These are phyloP conservation scores for Myotisia sp. DNA, from an alignment of 2,329 filamentous ascomycete genomes.

Conservation along the genomic window DNA sequence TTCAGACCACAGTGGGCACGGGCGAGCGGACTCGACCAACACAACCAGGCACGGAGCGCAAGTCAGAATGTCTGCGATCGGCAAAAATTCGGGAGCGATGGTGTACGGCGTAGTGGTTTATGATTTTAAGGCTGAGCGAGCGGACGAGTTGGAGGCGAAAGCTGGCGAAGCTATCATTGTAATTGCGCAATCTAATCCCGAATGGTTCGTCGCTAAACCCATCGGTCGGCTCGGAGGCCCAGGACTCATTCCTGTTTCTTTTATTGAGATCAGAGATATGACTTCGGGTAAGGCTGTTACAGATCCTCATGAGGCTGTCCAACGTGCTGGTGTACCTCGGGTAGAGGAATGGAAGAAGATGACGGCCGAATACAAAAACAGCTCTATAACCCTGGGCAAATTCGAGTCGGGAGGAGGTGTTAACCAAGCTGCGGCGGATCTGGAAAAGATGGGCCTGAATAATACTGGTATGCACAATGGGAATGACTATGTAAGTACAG, in stretches of 20 bases:
- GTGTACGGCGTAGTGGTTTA: slow-evolving; percentile 96
- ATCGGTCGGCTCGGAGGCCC: slow-evolving; percentile 92
- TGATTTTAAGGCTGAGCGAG: slow-evolving; percentile 84
- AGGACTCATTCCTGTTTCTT: slow-evolving; percentile 88
- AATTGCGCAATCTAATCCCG: slow-evolving; percentile 93
- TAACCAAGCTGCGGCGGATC: slow-evolving; percentile 51
- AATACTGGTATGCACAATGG: slow-evolving; percentile 37
- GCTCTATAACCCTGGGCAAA: slow-evolving; percentile 89
- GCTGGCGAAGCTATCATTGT: slow-evolving; percentile 95
- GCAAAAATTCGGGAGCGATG: slow-evolving; percentile 57
- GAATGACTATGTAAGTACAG: slow-evolving; percentile 35
- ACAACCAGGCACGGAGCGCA: slow-evolving; percentile 21
- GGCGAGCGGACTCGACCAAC: slow-evolving; percentile 21
- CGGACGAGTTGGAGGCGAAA: slow-evolving; percentile 92
- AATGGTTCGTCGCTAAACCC: slow-evolving; percentile 99
- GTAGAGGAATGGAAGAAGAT: slow-evolving; percentile 99
- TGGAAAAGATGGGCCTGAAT: slow-evolving; percentile 67
- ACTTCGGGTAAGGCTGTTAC: slow-evolving; percentile 65
- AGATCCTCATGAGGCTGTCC: slow-evolving; percentile 73
- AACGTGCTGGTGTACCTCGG: slow-evolving; percentile 74
- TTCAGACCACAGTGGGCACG: slow-evolving; percentile 42
- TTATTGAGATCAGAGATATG: slow-evolving; percentile 94
- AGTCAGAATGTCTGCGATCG: slow-evolving; percentile 32
- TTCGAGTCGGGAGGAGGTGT: slow-evolving; percentile 45
- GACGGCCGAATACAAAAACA: slow-evolving; percentile 98